Evolutionary conservation across 768 basidiomycete genomes (phyloP).

Genomic region (Suillus paluster): DNA sequence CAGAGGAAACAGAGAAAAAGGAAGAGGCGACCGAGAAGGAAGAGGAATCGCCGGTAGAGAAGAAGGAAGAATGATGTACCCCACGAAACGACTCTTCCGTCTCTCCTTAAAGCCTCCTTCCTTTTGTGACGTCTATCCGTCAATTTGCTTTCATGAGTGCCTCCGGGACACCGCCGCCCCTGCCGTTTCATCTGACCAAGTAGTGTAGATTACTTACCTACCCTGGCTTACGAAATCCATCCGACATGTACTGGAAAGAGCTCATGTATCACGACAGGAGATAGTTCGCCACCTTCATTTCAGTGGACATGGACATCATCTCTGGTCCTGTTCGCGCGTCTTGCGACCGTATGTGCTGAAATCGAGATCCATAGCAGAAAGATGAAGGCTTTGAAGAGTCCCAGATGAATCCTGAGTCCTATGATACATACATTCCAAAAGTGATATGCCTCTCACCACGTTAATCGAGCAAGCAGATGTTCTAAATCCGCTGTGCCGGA

Average conservation of each 20-base stretch:
- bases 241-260: slow-evolving; percentile 4
- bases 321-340: not conserved
- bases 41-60: slow-evolving; percentile 40
- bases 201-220: slow-evolving; percentile 40
- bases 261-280: not conserved
- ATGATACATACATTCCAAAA: slow-evolving; percentile 3
- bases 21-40: slow-evolving; percentile 26
- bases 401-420: not conserved
- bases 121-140: slow-evolving; percentile 9
- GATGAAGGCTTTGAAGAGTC: not conserved
- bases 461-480: not conserved
- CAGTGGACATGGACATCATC: not conserved
- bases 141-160: slow-evolving; percentile 3
- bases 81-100: not conserved
- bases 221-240: slow-evolving; percentile 30
- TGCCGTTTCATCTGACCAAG: slow-evolving; percentile 17
- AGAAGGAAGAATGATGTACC: slow-evolving; percentile 29
- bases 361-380: not conserved
- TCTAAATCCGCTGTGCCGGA: not conserved
- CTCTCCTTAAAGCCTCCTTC: slow-evolving; percentile 13
- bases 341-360: not conserved
- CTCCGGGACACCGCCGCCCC: slow-evolving; percentile 12
- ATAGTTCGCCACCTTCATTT: slow-evolving; percentile 6
- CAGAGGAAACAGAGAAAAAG: slow-evolving; percentile 28
- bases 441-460: not conserved